These are phyloP conservation scores for Colletotrichum australisinense DNA, from an alignment of 2,329 filamentous ascomycete genomes.

Conservation along the genomic window DNA sequence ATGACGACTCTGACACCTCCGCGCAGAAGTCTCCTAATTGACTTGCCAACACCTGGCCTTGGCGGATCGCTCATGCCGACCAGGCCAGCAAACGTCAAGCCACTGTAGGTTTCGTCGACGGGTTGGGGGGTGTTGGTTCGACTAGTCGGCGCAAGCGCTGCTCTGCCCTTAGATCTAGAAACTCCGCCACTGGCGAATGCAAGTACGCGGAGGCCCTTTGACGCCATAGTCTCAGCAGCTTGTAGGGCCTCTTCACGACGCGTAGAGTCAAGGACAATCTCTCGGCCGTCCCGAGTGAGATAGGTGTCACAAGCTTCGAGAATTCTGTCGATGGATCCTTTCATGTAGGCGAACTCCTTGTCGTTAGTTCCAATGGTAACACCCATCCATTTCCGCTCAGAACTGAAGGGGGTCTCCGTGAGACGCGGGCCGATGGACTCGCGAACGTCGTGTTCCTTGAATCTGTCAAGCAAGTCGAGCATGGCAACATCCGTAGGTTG, in stretches of 20 bases:
- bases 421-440: constrained; percentile 85
- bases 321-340: constrained; percentile 91
- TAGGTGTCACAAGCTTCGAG: constrained; percentile 91
- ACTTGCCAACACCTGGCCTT: constrained; percentile 86
- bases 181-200: constrained; percentile 90
- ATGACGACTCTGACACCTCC: constrained; percentile 98
- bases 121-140: constrained; percentile 64
- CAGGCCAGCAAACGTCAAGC: constrained; percentile 88
- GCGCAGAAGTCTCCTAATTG: constrained; percentile 89
- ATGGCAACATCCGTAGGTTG: constrained; percentile 99
- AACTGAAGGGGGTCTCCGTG: constrained; percentile 94
- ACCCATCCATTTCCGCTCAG: constrained; percentile 99
- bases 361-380: constrained; percentile 79
- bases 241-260: constrained; percentile 79
- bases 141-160: constrained; percentile 46
- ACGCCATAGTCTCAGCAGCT: constrained; percentile 88
- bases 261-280: constrained; percentile 84
- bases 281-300: constrained; percentile 84
- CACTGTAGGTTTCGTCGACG: constrained; percentile 77
- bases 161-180: constrained; percentile 57
- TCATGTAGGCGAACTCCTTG: constrained; percentile 91
- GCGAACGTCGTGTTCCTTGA: constrained; percentile 91
- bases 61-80: constrained; percentile 99
- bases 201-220: constrained; percentile 88
- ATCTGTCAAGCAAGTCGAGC: constrained; percentile 89